These are phyloP conservation scores for Dictyostelium intermedium DNA, from an alignment of 78 protist species.

Conservation along the genomic window DNA sequence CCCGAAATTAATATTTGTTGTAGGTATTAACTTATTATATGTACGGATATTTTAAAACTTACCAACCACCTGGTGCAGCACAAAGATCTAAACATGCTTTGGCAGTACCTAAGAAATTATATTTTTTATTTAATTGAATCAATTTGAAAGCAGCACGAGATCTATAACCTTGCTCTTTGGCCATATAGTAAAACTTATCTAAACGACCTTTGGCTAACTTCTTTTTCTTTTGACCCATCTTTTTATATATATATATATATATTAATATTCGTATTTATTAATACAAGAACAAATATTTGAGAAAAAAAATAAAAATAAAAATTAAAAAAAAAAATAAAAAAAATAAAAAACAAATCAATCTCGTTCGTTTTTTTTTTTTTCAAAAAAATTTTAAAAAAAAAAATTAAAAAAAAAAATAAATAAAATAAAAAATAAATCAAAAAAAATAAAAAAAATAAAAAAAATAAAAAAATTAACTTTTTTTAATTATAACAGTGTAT, in stretches of 20 bases:
- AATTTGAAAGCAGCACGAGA: slow-evolving; percentile 99
- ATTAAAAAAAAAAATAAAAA: too few species aligned
- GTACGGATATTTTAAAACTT: neutral
- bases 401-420: neutral
- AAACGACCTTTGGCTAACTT: slow-evolving; percentile 91
- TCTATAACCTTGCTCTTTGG: slow-evolving; percentile 98
- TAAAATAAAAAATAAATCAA: too few species aligned
- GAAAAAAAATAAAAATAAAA: neutral
- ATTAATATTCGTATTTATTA: neutral
- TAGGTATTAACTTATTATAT: too few species aligned
- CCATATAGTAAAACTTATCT: slow-evolving; percentile 97
- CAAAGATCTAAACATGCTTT: slow-evolving; percentile 97
- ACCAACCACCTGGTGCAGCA: slow-evolving; percentile 99
- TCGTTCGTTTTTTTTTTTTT: neutral
- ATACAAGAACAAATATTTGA: neutral
- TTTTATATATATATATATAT: neutral
- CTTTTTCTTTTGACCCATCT: slow-evolving; percentile 85
- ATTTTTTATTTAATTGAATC: slow-evolving; percentile 98
- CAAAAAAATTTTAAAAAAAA: neutral
- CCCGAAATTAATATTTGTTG: neutral
- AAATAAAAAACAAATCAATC: neutral
- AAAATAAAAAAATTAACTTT: neutral
- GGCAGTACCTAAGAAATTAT: slow-evolving; percentile 90
- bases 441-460: neutral
- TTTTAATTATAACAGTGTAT: too few species aligned